These are phyloP conservation scores for Hericium erinaceus DNA, from an alignment of 768 basidiomycete species.

Conservation along the genomic window DNA sequence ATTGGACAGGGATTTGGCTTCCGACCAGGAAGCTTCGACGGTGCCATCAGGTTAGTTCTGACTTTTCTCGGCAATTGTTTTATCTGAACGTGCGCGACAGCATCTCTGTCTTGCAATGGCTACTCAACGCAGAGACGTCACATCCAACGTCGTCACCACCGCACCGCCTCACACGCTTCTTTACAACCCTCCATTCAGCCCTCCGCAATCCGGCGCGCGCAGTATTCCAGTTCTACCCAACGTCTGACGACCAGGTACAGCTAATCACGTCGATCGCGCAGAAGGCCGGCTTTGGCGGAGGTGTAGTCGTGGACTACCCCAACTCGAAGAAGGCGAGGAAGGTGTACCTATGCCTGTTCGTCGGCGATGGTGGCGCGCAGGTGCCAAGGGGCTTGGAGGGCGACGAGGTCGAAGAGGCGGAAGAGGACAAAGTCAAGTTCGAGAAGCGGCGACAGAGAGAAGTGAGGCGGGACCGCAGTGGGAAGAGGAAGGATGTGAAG, in stretches of 20 bases:
- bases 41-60: constrained; percentile 75
- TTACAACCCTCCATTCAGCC: constrained; percentile 84
- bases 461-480: constrained; percentile 42
- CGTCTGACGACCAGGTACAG: constrained; percentile 93
- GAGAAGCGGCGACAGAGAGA: constrained; percentile 73
- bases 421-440: constrained; percentile 52
- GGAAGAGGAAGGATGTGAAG: constrained; percentile 65
- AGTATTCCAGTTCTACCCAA: constrained; percentile 91
- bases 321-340: constrained; percentile 95
- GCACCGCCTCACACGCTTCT: constrained; percentile 79
- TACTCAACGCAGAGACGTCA: constrained; percentile 92
- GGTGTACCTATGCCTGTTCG: constrained; percentile 88
- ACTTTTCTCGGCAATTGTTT: not conserved
- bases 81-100: constrained; percentile 31
- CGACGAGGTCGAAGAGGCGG: constrained; percentile 39
- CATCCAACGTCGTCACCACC: constrained; percentile 84
- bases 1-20: constrained; percentile 98
- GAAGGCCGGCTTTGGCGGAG: constrained; percentile 93
- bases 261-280: constrained; percentile 90
- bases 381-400: constrained; percentile 73
- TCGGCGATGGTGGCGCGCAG: constrained; percentile 66
- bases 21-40: constrained; percentile 94
- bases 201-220: constrained; percentile 81
- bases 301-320: constrained; percentile 93
- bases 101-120: constrained; percentile 98